Evolutionary conservation across 768 basidiomycete species (phyloP).

Genomic region (Trametes punicea): DNA sequence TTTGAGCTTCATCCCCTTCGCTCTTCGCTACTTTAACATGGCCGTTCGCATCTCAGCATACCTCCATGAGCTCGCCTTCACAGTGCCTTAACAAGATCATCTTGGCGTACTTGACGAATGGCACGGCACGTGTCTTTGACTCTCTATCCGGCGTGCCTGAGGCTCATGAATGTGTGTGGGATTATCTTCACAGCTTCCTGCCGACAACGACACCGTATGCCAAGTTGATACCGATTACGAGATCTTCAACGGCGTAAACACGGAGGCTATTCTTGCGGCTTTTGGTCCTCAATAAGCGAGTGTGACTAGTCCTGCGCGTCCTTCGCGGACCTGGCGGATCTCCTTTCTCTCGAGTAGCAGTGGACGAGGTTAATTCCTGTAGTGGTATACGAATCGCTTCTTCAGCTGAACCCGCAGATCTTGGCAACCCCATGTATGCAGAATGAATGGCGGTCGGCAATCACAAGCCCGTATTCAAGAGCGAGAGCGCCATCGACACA

Average conservation of each 20-base stretch:
- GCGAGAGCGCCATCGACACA: no score
- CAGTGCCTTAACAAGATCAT: background rate
- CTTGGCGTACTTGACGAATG: constrained; percentile 2
- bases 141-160: no score
- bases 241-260: background rate
- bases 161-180: no score
- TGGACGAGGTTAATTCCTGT: no score
- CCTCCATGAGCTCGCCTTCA: background rate
- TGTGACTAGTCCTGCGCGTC: no score
- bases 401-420: no score
- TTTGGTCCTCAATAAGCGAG: background rate
- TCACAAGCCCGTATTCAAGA: no score
- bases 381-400: no score
- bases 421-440: no score
- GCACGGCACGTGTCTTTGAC: background rate
- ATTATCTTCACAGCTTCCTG: background rate
- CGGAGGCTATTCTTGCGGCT: constrained; percentile 20
- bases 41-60: background rate
- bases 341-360: no score
- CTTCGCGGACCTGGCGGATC: no score
- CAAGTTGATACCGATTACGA: constrained; percentile 9
- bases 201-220: background rate
- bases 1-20: background rate
- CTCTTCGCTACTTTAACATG: background rate
- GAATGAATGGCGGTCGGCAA: no score